These are phyloP conservation scores for Umbilicus rupestris DNA, from an alignment of 164 flowering plant genomes.

Conservation along the genomic window DNA sequence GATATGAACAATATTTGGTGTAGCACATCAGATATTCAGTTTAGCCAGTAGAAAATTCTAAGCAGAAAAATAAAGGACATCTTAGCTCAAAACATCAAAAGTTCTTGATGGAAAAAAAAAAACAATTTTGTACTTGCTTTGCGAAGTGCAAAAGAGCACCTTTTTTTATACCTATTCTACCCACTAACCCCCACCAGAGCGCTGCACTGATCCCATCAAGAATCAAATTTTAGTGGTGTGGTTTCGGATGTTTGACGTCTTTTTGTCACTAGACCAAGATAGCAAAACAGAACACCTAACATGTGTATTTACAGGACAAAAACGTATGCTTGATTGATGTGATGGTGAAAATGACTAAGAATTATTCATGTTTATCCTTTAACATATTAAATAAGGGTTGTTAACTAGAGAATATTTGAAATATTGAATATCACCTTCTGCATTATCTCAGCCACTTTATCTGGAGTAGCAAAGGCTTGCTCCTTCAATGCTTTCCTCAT, in stretches of 20 bases:
- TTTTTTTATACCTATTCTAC: too few relatives aligned
- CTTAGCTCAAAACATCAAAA: not conserved
- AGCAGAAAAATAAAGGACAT: not conserved
- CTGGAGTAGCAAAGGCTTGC: constrained; percentile 94
- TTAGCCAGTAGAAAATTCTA: not conserved
- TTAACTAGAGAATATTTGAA: not conserved
- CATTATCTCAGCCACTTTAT: constrained; percentile 86
- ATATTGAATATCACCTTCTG: constrained; percentile 51
- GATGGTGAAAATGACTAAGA: not conserved
- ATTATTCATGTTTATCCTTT: not conserved
- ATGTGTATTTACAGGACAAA: not conserved
- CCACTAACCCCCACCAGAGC: too few relatives aligned
- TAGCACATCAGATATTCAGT: not conserved
- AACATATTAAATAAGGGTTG: not conserved
- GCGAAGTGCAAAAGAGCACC: not conserved
- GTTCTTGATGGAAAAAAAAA: not conserved
- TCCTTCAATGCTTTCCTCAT: constrained; percentile 73
- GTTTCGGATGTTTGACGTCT: too few relatives aligned
- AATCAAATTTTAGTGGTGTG: too few relatives aligned
- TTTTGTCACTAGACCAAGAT: too few relatives aligned
- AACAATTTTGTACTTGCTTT: too few relatives aligned
- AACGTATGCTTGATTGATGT: not conserved
- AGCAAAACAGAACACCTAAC: not conserved
- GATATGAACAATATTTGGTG: not conserved
- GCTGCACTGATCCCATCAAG: too few relatives aligned